These are phyloP conservation scores for Colletotrichum sp. DNA, from an alignment of 2,329 filamentous ascomycete genomes.

Conservation along the genomic window DNA sequence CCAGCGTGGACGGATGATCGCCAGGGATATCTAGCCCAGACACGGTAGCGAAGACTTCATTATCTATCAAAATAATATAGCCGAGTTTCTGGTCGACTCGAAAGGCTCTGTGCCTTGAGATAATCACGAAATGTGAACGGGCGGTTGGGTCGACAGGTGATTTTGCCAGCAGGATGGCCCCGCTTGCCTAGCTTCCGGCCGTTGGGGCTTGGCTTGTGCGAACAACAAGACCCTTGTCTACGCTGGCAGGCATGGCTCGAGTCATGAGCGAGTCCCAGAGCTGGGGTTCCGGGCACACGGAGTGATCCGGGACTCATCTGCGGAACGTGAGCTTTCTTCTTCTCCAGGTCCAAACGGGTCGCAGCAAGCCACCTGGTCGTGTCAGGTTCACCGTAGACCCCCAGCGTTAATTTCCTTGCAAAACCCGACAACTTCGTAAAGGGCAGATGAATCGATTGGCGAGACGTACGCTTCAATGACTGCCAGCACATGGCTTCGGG, in stretches of 20 bases:
- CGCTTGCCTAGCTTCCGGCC: not conserved
- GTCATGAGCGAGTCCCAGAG: not conserved
- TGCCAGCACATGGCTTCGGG: not conserved
- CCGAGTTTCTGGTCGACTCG: not conserved
- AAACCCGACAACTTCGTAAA: not conserved
- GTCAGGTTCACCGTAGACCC: not conserved
- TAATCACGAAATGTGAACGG: not conserved
- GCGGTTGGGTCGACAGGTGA: not conserved
- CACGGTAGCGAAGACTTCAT: not conserved
- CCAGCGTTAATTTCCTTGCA: not conserved
- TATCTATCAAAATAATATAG: not conserved
- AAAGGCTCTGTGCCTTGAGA: not conserved
- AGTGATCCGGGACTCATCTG: not conserved
- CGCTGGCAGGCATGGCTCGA: not conserved
- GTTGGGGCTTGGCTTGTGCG: not conserved
- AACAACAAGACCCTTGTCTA: not conserved
- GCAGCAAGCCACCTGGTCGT: not conserved
- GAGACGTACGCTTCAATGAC: not conserved
- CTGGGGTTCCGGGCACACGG: not conserved
- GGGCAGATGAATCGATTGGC: not conserved
- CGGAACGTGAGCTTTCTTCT: not conserved
- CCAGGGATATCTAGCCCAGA: not conserved
- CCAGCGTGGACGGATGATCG: not conserved
- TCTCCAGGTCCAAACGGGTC: not conserved
- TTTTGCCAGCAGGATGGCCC: not conserved